Percentiles rank a stretch among this genome's conserved stretches.
Conservation (phyloP, 441 rosid species). For the Gossypium schwendimanii region DNA sequence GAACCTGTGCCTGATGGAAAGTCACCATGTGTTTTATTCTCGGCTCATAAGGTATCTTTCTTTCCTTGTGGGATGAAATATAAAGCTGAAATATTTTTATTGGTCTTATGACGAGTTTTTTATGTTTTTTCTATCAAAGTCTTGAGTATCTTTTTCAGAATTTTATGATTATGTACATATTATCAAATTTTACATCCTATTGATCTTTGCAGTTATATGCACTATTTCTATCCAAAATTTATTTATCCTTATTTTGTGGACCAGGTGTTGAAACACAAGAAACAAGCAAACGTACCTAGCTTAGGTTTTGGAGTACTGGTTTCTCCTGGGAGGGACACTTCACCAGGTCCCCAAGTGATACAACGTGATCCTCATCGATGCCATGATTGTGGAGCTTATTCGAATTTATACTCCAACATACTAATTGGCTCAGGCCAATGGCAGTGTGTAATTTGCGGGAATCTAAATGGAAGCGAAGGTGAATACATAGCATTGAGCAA, state of each 20-base stretch:
- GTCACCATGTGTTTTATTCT: conserved; percentile 64
- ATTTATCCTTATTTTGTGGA: conserved; percentile 3
- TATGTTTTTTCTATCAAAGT: neutral
- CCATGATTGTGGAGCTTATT: conserved; percentile 81
- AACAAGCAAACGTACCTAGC: conserved; percentile 77
- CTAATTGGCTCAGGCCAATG: conserved; percentile 90
- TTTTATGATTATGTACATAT: neutral
- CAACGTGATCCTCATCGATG: conserved; percentile 87
- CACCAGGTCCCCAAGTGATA: conserved; percentile 67
- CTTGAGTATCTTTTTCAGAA: neutral
- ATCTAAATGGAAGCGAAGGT: conserved; percentile 72
- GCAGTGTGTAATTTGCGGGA: conserved; percentile 80
- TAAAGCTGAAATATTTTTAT: neutral
- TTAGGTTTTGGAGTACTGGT: conserved; percentile 92
- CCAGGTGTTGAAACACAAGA: conserved; percentile 84
- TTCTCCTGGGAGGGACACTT: conserved; percentile 81
- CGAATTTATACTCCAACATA: conserved; percentile 72
- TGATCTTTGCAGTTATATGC: conserved; percentile 3
- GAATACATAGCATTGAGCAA: conserved; percentile 75
- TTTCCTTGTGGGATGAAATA: conserved; percentile 10
- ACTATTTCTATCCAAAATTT: neutral
- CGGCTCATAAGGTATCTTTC: conserved; percentile 67
- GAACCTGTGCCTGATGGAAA: conserved; percentile 38
- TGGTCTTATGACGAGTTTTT: conserved; percentile 20
- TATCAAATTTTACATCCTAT: neutral